A percentile compares a stretch with the other conserved stretches of the same genome.
These are phyloP conservation scores for Flaveria trinervia DNA, from an alignment of 129 eudicot species.

Conservation along the genomic window DNA sequence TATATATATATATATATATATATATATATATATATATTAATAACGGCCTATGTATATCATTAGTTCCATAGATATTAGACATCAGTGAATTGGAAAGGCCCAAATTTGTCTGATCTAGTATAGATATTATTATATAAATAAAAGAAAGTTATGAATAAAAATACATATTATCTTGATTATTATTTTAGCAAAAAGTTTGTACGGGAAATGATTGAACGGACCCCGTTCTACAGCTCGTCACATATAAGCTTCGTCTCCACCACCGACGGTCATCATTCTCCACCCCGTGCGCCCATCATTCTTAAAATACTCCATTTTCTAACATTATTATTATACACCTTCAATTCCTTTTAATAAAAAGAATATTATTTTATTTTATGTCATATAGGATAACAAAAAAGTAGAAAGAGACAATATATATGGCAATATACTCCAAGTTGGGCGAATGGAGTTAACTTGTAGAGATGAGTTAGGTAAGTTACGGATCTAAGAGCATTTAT, in stretches of 20 bases:
- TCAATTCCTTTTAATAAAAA: not conserved
- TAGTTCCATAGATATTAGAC: too few species aligned
- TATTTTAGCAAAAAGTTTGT: not conserved
- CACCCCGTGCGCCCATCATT: conserved; percentile 46
- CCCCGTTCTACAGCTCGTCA: conserved; percentile 47
- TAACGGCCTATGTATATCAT: too few species aligned
- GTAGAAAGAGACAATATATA: not conserved
- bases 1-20: too few species aligned
- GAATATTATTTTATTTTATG: not conserved
- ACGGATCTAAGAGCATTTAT: too few species aligned
- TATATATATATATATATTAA: too few species aligned
- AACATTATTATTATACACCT: conserved; percentile 6
- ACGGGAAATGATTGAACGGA: conserved; percentile 36
- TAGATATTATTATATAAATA: not conserved
- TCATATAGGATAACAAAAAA: not conserved
- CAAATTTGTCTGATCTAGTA: not conserved
- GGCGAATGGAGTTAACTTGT: conserved; percentile 1
- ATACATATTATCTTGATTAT: not conserved
- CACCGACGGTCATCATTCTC: conserved; percentile 74
- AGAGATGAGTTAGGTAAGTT: not conserved
- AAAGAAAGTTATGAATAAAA: not conserved
- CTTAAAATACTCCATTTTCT: conserved; percentile 20
- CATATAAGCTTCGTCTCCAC: conserved; percentile 62
- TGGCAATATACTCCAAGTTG: not conserved
- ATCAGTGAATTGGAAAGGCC: too few species aligned